Conservation (phyloP, 441 rosid genomes). For the Eutrema salsugineum region DNA sequence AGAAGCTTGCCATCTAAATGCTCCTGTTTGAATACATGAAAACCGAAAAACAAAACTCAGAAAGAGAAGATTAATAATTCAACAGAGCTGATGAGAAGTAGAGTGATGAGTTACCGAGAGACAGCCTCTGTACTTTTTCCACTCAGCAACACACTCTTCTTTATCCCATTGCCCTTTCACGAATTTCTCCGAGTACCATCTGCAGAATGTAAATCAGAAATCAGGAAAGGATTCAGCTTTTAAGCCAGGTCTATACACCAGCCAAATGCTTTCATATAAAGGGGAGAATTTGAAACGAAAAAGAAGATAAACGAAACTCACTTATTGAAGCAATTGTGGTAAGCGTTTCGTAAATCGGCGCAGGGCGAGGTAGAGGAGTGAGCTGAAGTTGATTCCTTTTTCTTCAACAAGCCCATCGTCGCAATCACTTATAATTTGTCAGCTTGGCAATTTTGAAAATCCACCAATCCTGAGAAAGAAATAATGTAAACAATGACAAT, state of each 20-base stretch:
- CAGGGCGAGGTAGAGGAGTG: conserved; percentile 65
- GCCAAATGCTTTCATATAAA: neutral
- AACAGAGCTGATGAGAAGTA: neutral
- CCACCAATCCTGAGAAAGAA: neutral
- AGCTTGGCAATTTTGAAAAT: neutral
- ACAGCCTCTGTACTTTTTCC: conserved; percentile 76
- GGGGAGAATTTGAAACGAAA: neutral
- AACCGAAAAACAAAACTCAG: neutral
- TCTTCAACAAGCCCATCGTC: conserved; percentile 24
- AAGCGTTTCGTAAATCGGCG: conserved; percentile 68
- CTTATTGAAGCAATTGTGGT: conserved; percentile 85
- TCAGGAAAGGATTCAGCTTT: neutral
- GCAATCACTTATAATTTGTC: conserved; percentile 33
- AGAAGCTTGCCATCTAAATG: conserved; percentile 76
- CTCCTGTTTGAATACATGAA: conserved; percentile 41
- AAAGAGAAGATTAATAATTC: neutral
- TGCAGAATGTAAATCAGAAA: conserved; percentile 5
- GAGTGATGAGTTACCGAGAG: conserved; percentile 48
- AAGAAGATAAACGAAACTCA: conserved; percentile 8
- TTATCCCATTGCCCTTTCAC: conserved; percentile 80
- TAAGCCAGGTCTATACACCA: neutral
- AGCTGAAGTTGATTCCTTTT: conserved; percentile 30
- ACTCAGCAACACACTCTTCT: conserved; percentile 67
- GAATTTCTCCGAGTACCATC: conserved; percentile 89
- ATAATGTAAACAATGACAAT: neutral